Percentiles rank a stretch among this genome's conserved stretches.
phyloP scores from a whole-genome alignment of 169 alveolate genomes.

The Theileria sp. region DNA sequence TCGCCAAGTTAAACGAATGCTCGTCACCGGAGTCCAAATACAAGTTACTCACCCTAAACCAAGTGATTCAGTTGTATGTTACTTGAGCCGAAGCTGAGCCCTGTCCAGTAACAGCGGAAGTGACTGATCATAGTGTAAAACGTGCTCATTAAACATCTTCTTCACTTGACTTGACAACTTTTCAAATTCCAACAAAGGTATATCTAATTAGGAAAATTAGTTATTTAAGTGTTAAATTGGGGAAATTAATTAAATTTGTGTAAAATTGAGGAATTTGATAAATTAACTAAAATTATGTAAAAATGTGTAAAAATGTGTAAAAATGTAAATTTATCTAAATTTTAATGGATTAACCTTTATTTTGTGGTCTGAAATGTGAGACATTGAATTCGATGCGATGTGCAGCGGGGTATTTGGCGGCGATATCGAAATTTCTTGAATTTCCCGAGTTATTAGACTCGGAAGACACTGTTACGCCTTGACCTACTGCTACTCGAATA shows the following conservation, averaged over 20 bases:
- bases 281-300: too few species aligned
- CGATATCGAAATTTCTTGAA: not conserved
- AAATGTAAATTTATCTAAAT: too few species aligned
- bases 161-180: constrained; percentile 28
- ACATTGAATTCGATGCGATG: constrained; percentile 52
- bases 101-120: constrained; percentile 34
- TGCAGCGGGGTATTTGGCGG: constrained; percentile 39
- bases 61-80: not conserved
- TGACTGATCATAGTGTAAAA: constrained; percentile 56
- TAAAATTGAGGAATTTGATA: too few species aligned
- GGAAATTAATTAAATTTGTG: too few species aligned
- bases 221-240: too few species aligned
- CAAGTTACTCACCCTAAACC: constrained; percentile 31
- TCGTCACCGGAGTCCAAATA: not conserved
- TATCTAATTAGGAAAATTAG: constrained; percentile 7
- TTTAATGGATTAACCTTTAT: too few species aligned
- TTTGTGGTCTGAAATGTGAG: constrained; percentile 53
- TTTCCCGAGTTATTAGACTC: constrained; percentile 9
- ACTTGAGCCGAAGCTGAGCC: constrained; percentile 46
- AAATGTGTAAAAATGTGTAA: too few species aligned
- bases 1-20: constrained; percentile 46
- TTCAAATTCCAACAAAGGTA: constrained; percentile 46
- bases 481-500: constrained; percentile 49
- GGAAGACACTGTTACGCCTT: constrained; percentile 54
- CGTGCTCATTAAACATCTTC: constrained; percentile 38